Base-by-base conservation (phyloP, 192 early-diverging fungal genomes). In the Backusella tuberculispora region DNA sequence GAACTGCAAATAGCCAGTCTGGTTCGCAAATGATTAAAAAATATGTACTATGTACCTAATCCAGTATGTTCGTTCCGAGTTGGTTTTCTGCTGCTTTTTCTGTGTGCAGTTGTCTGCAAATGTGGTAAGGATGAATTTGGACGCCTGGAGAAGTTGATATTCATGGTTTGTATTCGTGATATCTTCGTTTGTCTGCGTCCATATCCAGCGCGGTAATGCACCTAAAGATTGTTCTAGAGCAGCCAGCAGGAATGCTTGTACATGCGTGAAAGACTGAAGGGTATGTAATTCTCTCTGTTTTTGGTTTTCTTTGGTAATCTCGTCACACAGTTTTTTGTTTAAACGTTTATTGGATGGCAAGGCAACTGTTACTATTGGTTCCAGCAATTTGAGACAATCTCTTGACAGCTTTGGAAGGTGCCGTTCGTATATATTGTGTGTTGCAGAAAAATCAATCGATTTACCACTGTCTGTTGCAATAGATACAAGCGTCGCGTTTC, bases 11-110 rank as follows among this genome's bases (percentile, higher is more conserved):
- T 41, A 26, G 42, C 63, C 63, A 42, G 72, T 73, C 64, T 64
- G 63, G 42, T 73, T 73, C 1, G 56, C 72, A 64, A 73, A 73
- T 64, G 63, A 40, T 46, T 73, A 60, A 73, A 64, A 73, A 14
- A 73, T 24, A 56, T 29, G 72, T 13, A 73, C 43, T 12, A 73
- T 48, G 24, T 48, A 40, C 13, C 72, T 29, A 26, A 64, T 48
- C 53, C 72, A 73, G 40, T 41, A 63, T 73, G 63, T 64, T 64
- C 60, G 8, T 45, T 63, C 38, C 56, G 56, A 29, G 21, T 46
- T 46, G 45, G 45, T 46, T 46, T 46, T 46, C 12, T 46, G 45
- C 45, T 46, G 45, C 45, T 46, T 46, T 46, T 45, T 45, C 44
- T 46, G 45, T 46, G 45, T 46, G 45, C 6, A 46, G 45, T 46